phyloP scores from a whole-genome alignment of 164 flowering plant genomes.

The Amborella trichopoda region DNA sequence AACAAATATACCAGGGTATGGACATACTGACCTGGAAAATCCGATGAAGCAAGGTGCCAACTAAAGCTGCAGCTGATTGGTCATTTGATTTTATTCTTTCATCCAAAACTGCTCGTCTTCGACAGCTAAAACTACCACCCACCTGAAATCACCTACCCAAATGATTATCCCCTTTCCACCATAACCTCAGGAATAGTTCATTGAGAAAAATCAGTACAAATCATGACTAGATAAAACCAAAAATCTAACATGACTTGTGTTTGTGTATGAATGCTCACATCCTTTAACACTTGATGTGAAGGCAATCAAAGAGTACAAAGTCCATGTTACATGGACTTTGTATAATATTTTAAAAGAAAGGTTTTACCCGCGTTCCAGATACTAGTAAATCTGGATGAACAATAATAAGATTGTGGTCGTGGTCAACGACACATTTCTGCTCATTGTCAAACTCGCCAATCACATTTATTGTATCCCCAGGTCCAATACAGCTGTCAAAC shows the following conservation, averaged over 20 bases:
- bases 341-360: background rate
- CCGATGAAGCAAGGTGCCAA: conserved; percentile 89
- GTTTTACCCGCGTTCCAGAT: conserved; percentile 85
- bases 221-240: too few species aligned
- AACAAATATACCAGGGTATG: too few species aligned
- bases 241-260: too few species aligned
- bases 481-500: conserved; percentile 66
- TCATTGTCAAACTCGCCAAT: conserved; percentile 76
- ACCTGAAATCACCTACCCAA: too few species aligned
- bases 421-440: conserved; percentile 68
- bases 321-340: background rate
- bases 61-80: conserved; percentile 62
- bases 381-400: conserved; percentile 79
- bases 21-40: conserved; percentile 75
- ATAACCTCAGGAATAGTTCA: too few species aligned
- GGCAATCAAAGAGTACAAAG: too few species aligned
- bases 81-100: conserved; percentile 69
- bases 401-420: conserved; percentile 46
- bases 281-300: too few species aligned
- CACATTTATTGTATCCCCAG: conserved; percentile 87
- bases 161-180: too few species aligned
- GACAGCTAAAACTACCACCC: conserved; percentile 78
- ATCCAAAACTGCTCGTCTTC: conserved; percentile 81
- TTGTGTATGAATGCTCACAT: too few species aligned
- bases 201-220: too few species aligned